Base-by-base conservation (phyloP, 257 asterid species). In the Lavandula angustifolia region DNA sequence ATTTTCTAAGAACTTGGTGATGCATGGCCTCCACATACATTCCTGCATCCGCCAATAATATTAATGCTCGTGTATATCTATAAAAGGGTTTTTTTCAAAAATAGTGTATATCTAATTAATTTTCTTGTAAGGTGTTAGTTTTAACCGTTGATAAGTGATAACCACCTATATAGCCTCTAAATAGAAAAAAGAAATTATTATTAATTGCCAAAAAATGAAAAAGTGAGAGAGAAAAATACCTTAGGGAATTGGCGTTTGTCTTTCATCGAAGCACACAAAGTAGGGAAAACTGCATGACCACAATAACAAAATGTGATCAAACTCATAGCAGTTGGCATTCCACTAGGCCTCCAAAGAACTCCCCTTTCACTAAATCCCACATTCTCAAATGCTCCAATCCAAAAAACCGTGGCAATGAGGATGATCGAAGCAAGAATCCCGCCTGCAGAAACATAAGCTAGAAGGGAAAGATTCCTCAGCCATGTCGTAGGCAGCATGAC, bases 231-330 rank as follows among this genome's bases (percentile, higher is more conserved):
- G 91, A 40, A 73, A 0, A 37, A 1, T 54, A 60, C 81, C 81
- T 76, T 76, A 7, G 69, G 72, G 33, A 76, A 76, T 51, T 76
- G 73, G 0, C 16, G 59, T 54, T 54, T 81, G 17, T 85, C 84
- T 29, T 64, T 69, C 89, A 81, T 83, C 11, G 92, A 85, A 68
- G 47, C 57, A 67, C 77, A 74, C 0, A 85, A 68, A 13, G 75
- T 79, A 0, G 94, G 89, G 33, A 83, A 83, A 56, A 85, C 74
- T 0, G 87, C 69, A 73, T 81, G 87, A 1, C 80, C 90, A 70
- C 80, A 77, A 43, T 79, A 85, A 66, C 89, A 81, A 17, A 85
- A 83, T 0, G 85, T 78, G 54, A 27, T 81, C 73, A 83, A 66
- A 29, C 86, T 86, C n/a, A 81, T 32, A 33, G 84, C 56, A 0